Base-by-base conservation (phyloP, 176 grass and related monocot genomes). In the Elymus sibiricus region DNA sequence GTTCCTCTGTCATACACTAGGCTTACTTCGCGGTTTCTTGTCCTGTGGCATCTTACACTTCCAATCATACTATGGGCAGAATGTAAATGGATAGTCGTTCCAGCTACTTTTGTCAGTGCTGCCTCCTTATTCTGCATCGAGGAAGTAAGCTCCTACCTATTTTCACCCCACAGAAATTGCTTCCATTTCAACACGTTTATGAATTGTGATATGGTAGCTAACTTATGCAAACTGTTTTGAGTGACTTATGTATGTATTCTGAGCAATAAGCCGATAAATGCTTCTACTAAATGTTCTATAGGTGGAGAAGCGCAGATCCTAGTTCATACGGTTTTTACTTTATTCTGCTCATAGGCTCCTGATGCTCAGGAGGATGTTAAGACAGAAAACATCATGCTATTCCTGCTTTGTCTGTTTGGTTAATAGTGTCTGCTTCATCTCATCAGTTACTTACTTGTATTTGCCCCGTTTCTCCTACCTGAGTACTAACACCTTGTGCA, bases 111-210 rank as follows among this genome's bases (percentile, higher is more conserved):
- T 77, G 80, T 99, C 79, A 99, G 94, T 86, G 97, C 97, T 11
- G 90, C 94, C 32, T 96, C 87, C 47, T 83, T 98, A 37, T 98
- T 98, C 93, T 98, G 94, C 92, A 98, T 98, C 6, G 94, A 98
- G 91, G 97, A 98, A 86, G 97, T 98, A 98, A 94, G 91, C 39
- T 67, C 61, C 2, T 75, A 61, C 79, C 75, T 46, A 27, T n/a
- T 70, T 64, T 81, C 11, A 46, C 5, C 25, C 24, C 15, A 40
- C 10, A 31, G 58, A 64, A 44, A n/a, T 3, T 85, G 49, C 49
- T 53, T 62, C 46, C 83, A 51, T 58, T 38, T 10, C 51, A 28
- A 29, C 39, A 24, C 15, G 24, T 74, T 31, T 5, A 5, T 77
- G 62, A 79, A 44, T 59, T 3, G 0, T 2, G 8, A 25, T 56